phyloP scores from a whole-genome alignment of 2,329 filamentous ascomycete species.

The Venturia aucupariae region DNA sequence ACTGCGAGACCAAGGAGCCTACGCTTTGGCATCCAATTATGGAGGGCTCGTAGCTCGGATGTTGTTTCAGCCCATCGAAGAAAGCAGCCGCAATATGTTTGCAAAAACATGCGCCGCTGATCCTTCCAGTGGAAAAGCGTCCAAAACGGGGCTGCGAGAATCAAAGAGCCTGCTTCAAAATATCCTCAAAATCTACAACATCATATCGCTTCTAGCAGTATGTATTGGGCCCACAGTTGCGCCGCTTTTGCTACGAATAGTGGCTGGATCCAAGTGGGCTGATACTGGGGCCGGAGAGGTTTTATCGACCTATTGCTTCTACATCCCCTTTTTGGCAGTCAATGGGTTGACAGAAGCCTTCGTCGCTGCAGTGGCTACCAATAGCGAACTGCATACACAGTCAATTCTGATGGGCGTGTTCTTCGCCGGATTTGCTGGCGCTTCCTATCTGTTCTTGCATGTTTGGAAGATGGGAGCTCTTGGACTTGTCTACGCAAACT shows the following conservation, averaged over 20 bases:
- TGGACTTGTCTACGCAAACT: slow-evolving; percentile 79
- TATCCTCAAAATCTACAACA: slow-evolving; percentile 62
- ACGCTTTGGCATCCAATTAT: slow-evolving; percentile 86
- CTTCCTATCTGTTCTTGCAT: slow-evolving; percentile 67
- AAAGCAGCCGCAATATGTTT: slow-evolving; percentile 84
- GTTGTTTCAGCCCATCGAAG: slow-evolving; percentile 90
- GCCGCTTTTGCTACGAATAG: slow-evolving; percentile 59
- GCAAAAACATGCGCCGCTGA: slow-evolving; percentile 59
- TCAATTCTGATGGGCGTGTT: slow-evolving; percentile 78
- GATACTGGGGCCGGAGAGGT: slow-evolving; percentile 62
- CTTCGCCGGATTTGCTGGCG: slow-evolving; percentile 63
- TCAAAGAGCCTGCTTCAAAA: slow-evolving; percentile 46
- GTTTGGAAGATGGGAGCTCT: slow-evolving; percentile 61
- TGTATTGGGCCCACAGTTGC: slow-evolving; percentile 67
- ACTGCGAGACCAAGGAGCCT: slow-evolving; percentile 76
- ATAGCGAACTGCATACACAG: slow-evolving; percentile 65
- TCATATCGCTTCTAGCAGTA: slow-evolving; percentile 61
- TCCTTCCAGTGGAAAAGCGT: not conserved
- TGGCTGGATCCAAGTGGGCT: slow-evolving; percentile 72
- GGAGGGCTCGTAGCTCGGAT: slow-evolving; percentile 81
- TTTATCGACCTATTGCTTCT: slow-evolving; percentile 77
- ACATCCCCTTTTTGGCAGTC: slow-evolving; percentile 82
- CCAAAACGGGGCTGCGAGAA: slow-evolving; percentile 20
- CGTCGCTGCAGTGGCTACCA: slow-evolving; percentile 74
- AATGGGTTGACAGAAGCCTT: slow-evolving; percentile 93